Conservation (phyloP, 2,329 filamentous ascomycete genomes). For the Neurospora crassa region DNA sequence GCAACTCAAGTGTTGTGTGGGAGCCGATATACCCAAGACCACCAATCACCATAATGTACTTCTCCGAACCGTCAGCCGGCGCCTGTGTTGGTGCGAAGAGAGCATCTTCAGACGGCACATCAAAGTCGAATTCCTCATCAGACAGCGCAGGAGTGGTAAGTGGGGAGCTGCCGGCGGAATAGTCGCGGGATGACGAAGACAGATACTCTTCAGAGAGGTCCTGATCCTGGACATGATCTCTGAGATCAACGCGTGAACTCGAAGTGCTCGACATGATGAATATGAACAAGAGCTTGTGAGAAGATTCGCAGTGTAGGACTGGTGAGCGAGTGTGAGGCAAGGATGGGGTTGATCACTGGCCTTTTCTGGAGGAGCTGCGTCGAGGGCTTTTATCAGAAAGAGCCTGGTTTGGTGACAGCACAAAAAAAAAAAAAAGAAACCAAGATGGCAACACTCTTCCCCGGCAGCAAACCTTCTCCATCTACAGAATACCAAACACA, state of each 20-base stretch:
- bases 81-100: neutral
- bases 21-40: slow-evolving; percentile 47
- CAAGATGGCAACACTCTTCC: neutral
- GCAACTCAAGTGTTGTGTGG: slow-evolving; percentile 43
- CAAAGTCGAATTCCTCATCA: slow-evolving; percentile 10
- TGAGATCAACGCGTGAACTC: neutral
- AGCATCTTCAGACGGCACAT: slow-evolving; percentile 1
- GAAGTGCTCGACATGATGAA: neutral
- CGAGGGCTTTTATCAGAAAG: neutral
- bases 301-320: neutral
- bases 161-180: slow-evolving; percentile 10
- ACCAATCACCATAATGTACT: slow-evolving; percentile 39
- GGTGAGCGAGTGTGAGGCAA: neutral
- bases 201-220: slow-evolving; percentile 9
- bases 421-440: neutral
- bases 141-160: slow-evolving; percentile 12
- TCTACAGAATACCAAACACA: neutral
- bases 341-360: neutral
- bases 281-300: neutral
- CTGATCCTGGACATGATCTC: slow-evolving; percentile 5
- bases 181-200: slow-evolving; percentile 7
- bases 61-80: neutral
- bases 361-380: neutral
- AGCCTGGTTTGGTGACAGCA: neutral
- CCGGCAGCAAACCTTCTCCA: neutral